A percentile compares a stretch with the other conserved stretches of the same genome.
Conservation (phyloP, 2,329 filamentous ascomycete genomes). For the Davidsoniella australis region DNA sequence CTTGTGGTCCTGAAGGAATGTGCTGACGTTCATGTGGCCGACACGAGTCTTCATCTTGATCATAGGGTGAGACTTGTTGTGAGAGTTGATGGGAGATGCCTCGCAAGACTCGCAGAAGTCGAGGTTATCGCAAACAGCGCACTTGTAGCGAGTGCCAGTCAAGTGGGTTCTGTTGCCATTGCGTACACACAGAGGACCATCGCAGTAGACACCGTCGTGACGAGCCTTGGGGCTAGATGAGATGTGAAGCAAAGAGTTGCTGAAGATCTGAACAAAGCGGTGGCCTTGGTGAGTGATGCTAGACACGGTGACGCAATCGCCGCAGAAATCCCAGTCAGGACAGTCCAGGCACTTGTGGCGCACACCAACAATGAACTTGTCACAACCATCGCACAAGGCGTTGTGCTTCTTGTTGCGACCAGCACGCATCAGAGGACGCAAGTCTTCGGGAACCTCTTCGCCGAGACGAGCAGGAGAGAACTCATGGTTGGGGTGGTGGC, state of each 20-base stretch:
- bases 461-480: slow-evolving; percentile 55
- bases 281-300: slow-evolving; percentile 59
- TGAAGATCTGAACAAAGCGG: slow-evolving; percentile 60
- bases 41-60: slow-evolving; percentile 95
- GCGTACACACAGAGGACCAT: slow-evolving; percentile 66
- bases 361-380: slow-evolving; percentile 63
- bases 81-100: slow-evolving; percentile 62
- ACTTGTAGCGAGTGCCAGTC: slow-evolving; percentile 83
- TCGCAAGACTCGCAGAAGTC: slow-evolving; percentile 95
- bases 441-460: slow-evolving; percentile 40
- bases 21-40: slow-evolving; percentile 65
- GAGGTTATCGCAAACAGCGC: slow-evolving; percentile 81
- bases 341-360: slow-evolving; percentile 95
- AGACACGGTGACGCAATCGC: slow-evolving; percentile 52
- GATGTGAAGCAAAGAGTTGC: slow-evolving; percentile 35
- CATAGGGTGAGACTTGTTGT: slow-evolving; percentile 91
- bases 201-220: slow-evolving; percentile 82
- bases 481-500: slow-evolving; percentile 75
- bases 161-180: slow-evolving; percentile 51
- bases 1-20: slow-evolving; percentile 53
- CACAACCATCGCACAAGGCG: slow-evolving; percentile 88
- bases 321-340: slow-evolving; percentile 95
- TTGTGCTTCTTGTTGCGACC: slow-evolving; percentile 71
- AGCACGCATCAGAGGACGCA: slow-evolving; percentile 52
- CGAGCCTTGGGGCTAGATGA: slow-evolving; percentile 31